Evolutionary conservation across 768 basidiomycete species (phyloP), one percentile per base, ranked within the genome.

Genomic region (Russula ochroleuca): DNA sequence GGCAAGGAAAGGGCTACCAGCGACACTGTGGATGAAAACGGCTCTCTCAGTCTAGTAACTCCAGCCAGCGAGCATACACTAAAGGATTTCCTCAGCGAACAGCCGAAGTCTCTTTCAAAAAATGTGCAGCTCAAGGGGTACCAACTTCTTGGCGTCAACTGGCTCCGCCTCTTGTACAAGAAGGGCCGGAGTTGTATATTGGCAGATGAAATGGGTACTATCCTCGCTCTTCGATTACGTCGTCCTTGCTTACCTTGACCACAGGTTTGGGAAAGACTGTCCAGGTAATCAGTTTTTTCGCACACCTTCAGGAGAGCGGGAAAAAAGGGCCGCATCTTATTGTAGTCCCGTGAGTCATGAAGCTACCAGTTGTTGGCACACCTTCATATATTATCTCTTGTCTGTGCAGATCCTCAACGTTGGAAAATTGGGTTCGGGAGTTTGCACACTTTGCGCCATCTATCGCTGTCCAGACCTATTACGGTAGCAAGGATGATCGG

Each of bases 361-460:
- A 2, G 31, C 17, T 43, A 35, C 31, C 31, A 9, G 19, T 13
- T 10, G 21, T 48, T n/a, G 23, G 14, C n/a, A 25, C 37, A 21
- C 15, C 6, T 48, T 54, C 25, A 63, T n/a, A 31, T 17, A 41
- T 48, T 49, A 15, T 52, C 45, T 25, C 23, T 13, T 15, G 50
- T 40, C 37, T 21, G n/a, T n/a, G 66, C 61, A 95, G 93, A 35
- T 93, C 96, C 4, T 98, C 96, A 4, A 98, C 95, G 0, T 78
- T 98, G 28, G 97, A 99, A 74, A 99, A 99, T 71, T 99, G 97
- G 97, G 90, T 93, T 74, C 84, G 97, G 68, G 97, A 99, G 75
- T 98, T 99, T 71, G 83, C 85, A 28, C 85, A 86, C 38, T 99
- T 99, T 70, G 90, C 90, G 3, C 94, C 94, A 6, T 80, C 81